phyloP scores from a whole-genome alignment of 495 filamentous ascomycete genomes.

The Penicillium riverlandense region DNA sequence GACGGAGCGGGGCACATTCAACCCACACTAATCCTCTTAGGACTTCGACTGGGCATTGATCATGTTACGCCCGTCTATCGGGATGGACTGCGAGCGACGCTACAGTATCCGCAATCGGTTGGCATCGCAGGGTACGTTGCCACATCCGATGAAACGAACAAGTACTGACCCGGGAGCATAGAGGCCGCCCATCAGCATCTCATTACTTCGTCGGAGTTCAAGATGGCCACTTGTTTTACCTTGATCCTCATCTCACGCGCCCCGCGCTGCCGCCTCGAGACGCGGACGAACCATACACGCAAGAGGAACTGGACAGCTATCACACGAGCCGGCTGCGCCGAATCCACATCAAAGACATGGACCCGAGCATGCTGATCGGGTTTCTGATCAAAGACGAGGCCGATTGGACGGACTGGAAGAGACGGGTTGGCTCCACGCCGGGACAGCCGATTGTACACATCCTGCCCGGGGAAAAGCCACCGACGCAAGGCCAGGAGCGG shows the following conservation, averaged over 20 bases:
- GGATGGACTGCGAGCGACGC: conserved; percentile 71
- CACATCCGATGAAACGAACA: no score
- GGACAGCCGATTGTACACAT: conserved; percentile 85
- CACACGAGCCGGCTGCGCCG: conserved; percentile 80
- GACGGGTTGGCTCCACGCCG: conserved; percentile 54
- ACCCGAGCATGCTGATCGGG: conserved; percentile 98
- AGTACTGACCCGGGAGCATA: conserved; percentile 15
- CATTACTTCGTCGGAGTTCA: conserved; percentile 99
- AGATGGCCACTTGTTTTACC: conserved; percentile 81
- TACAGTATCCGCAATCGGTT: conserved; percentile 83
- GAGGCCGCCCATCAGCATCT: conserved; percentile 87
- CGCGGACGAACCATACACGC: conserved; percentile 46
- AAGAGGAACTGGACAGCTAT: conserved; percentile 72
- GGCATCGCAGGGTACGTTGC: conserved; percentile 84
- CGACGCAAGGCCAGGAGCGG: conserved; percentile 49
- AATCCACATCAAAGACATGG: conserved; percentile 85
- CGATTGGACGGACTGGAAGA: conserved; percentile 81
- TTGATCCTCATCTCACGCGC: conserved; percentile 83
- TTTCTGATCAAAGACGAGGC: conserved; percentile 77
- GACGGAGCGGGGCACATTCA: conserved; percentile 56
- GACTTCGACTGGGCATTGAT: conserved; percentile 85
- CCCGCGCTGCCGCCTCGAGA: conserved; percentile 54
- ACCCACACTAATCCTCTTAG: conserved; percentile 83
- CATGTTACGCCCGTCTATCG: conserved; percentile 89
- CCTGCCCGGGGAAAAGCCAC: conserved; percentile 49